A percentile compares a stretch with the other conserved stretches of the same genome.
Evolutionary conservation across 352 stramenopile genomes (phyloP).

Genomic region (Phytophthora sp.): DNA sequence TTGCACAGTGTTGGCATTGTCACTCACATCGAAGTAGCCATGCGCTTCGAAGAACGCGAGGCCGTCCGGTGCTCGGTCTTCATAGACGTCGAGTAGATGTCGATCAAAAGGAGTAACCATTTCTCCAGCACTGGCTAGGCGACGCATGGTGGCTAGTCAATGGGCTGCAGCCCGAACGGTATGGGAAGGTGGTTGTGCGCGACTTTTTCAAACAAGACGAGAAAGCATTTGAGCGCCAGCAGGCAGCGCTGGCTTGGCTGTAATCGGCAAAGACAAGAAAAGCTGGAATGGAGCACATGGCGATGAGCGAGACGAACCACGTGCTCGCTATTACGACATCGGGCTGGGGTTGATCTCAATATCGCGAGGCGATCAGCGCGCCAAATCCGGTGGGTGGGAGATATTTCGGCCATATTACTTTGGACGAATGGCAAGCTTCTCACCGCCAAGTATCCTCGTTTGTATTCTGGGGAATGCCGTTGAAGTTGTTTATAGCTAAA

Average conservation of each 20-base stretch:
- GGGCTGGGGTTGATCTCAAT: slow-evolving; percentile 31
- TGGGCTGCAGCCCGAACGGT: slow-evolving; percentile 14
- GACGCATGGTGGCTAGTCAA: slow-evolving; percentile 11
- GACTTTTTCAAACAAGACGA: slow-evolving; percentile 35
- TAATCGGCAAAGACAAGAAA: slow-evolving; percentile 27
- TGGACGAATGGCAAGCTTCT: slow-evolving; percentile 14
- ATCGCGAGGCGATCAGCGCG: slow-evolving; percentile 4
- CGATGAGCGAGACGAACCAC: slow-evolving; percentile 9
- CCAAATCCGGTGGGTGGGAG: slow-evolving; percentile 8
- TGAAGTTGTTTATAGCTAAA: slow-evolving; percentile 14
- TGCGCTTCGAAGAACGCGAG: slow-evolving; percentile 76
- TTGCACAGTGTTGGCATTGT: slow-evolving; percentile 76
- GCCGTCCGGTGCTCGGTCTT: slow-evolving; percentile 49
- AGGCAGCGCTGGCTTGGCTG: slow-evolving; percentile 9
- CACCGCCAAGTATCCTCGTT: slow-evolving; percentile 8
- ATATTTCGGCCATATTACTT: slow-evolving; percentile 15
- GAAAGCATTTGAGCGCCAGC: slow-evolving; percentile 25
- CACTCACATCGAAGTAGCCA: slow-evolving; percentile 78
- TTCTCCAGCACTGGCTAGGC: slow-evolving; percentile 16
- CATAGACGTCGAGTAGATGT: slow-evolving; percentile 69
- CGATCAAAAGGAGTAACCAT: slow-evolving; percentile 56
- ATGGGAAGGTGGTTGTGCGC: slow-evolving; percentile 15
- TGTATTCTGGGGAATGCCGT: slow-evolving; percentile 10
- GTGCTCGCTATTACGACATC: slow-evolving; percentile 21
- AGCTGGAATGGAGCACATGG: slow-evolving; percentile 26